Percentiles rank a stretch among this genome's conserved stretches.
phyloP scores from a whole-genome alignment of 225 moss, liverwort and hornwort species.

The Pleurozium schreberi region DNA sequence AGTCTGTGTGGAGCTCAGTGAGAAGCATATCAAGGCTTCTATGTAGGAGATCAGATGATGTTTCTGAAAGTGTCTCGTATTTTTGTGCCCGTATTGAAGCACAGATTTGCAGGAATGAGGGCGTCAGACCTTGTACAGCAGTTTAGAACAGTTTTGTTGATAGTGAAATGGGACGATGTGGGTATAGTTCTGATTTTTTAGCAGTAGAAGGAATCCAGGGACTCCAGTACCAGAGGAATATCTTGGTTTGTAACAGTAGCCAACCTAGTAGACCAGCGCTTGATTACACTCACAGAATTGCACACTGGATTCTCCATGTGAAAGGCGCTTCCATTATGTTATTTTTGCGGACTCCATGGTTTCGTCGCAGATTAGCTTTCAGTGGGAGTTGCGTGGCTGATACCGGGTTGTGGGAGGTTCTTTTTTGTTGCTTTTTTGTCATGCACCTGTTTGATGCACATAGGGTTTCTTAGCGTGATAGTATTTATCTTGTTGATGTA shows the following conservation, averaged over 20 bases:
- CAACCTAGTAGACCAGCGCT: not conserved
- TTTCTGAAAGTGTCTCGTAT: constrained; percentile 9
- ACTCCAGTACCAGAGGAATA: not conserved
- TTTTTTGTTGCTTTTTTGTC: too few relatives aligned
- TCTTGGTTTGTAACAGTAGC: not conserved
- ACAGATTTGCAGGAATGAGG: constrained; percentile 19
- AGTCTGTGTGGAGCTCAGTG: constrained; percentile 8
- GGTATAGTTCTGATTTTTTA: constrained; percentile 16
- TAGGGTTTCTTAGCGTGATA: too few relatives aligned
- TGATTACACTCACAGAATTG: not conserved
- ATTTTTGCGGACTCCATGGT: not conserved
- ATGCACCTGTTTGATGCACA: too few relatives aligned
- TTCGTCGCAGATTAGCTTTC: not conserved
- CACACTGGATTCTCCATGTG: not conserved
- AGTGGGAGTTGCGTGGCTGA: not conserved
- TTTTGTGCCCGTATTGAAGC: constrained; percentile 8
- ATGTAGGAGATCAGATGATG: not conserved
- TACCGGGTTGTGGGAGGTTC: too few relatives aligned
- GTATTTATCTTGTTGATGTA: too few relatives aligned
- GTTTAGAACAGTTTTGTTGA: constrained; percentile 59
- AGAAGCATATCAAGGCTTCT: constrained; percentile 3
- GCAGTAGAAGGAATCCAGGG: constrained; percentile 7
- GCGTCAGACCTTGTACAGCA: constrained; percentile 49
- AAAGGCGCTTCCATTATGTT: not conserved
- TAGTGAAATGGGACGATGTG: constrained; percentile 27